A percentile compares a stretch with the other conserved stretches of the same genome.
phyloP scores from a whole-genome alignment of 495 filamentous ascomycete genomes.

The Letharia lupina region DNA sequence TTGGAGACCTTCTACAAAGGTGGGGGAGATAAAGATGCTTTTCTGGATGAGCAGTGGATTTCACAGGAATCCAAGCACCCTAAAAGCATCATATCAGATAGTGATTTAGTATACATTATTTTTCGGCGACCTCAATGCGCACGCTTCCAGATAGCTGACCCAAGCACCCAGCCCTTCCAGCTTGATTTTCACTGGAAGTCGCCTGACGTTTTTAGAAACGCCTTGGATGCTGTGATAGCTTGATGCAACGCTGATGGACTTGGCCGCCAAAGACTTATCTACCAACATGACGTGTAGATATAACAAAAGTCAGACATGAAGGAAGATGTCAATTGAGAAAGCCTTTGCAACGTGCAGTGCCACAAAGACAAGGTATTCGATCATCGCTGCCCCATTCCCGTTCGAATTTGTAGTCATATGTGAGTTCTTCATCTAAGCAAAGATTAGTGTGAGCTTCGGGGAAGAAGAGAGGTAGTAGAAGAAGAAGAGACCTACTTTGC shows the following conservation, averaged over 20 bases:
- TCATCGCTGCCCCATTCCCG: conserved; percentile 90
- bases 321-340: conserved; percentile 69
- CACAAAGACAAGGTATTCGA: conserved; percentile 94
- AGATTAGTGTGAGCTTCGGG: not conserved
- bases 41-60: not conserved
- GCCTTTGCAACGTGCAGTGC: conserved; percentile 90
- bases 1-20: not conserved
- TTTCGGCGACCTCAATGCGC: not conserved
- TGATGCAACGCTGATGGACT: conserved; percentile 14
- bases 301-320: conserved; percentile 7
- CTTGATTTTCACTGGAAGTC: not conserved
- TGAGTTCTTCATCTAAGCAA: conserved; percentile 83
- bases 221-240: conserved; percentile 11
- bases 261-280: conserved; percentile 6
- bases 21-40: not conserved
- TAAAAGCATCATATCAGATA: not conserved
- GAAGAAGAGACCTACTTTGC: conserved; percentile 59
- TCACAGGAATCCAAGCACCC: not conserved
- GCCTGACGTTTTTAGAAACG: conserved; percentile 3
- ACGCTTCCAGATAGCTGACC: conserved; percentile 4
- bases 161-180: conserved; percentile 3
- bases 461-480: not conserved
- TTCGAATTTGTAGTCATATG: conserved; percentile 99
- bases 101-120: conserved; percentile 9
- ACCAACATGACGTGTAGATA: conserved; percentile 13